Percentiles rank a stretch among this genome's conserved stretches.
phyloP scores from a whole-genome alignment of 2,329 filamentous ascomycete species.

The Cladosporium sp. region DNA sequence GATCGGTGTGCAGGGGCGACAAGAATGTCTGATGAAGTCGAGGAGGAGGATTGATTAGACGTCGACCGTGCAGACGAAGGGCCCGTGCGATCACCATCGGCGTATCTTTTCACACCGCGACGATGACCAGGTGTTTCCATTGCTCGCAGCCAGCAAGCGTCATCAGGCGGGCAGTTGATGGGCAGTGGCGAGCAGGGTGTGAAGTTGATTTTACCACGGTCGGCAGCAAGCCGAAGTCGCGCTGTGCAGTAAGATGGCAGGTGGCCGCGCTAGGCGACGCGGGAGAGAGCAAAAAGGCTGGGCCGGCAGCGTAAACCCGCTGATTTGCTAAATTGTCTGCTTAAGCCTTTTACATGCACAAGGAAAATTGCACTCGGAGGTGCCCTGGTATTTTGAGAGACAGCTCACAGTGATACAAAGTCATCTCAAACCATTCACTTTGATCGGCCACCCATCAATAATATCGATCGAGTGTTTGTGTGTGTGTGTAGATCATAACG shows the following conservation, averaged over 20 bases:
- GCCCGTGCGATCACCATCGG: slow-evolving; percentile 1
- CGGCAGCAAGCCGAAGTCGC: slow-evolving; percentile 3
- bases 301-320: neutral
- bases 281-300: neutral
- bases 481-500: neutral
- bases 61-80: neutral
- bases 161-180: neutral
- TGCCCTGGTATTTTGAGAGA: no score
- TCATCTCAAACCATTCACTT: neutral
- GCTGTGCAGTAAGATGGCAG: neutral
- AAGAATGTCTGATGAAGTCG: slow-evolving; percentile 25
- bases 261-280: neutral
- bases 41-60: slow-evolving; percentile 15
- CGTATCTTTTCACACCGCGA: slow-evolving; percentile 9
- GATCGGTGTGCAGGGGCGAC: slow-evolving; percentile 17
- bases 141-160: neutral
- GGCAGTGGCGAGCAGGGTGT: neutral
- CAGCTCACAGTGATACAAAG: no score
- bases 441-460: neutral
- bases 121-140: slow-evolving; percentile 7
- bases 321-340: neutral
- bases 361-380: no score
- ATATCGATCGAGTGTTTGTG: neutral
- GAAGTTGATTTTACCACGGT: slow-evolving; percentile 1
- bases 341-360: no score